These are phyloP conservation scores for Barnettozyma botsteinii DNA, from an alignment of 805 yeast species.

Conservation along the genomic window DNA sequence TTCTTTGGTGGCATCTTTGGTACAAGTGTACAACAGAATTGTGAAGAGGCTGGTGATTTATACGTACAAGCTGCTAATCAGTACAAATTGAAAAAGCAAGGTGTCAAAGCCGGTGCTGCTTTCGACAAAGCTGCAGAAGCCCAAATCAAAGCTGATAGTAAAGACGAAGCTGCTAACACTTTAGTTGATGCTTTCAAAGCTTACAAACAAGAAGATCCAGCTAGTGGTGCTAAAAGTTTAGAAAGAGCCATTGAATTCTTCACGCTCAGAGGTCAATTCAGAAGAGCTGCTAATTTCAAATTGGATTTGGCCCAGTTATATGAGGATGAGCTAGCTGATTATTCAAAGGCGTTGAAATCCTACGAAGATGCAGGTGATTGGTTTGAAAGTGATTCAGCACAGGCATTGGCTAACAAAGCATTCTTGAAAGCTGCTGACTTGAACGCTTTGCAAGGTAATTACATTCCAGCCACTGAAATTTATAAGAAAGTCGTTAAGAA, in stretches of 20 bases:
- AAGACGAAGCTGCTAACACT: conserved; percentile 89
- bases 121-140: conserved; percentile 82
- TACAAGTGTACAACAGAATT: conserved; percentile 52
- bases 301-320: conserved; percentile 85
- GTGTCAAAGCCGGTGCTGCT: conserved; percentile 69
- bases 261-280: conserved; percentile 87
- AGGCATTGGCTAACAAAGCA: conserved; percentile 84
- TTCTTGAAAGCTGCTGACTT: conserved; percentile 86
- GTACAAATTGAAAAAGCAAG: conserved; percentile 71
- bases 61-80: conserved; percentile 92
- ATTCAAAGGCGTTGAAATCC: conserved; percentile 61
- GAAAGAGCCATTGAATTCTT: conserved; percentile 76
- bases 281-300: conserved; percentile 93
- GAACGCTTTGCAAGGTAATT: conserved; percentile 69
- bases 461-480: conserved; percentile 64
- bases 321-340: conserved; percentile 68
- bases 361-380: conserved; percentile 96
- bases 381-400: conserved; percentile 90
- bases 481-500: conserved; percentile 77
- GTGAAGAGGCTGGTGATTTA: conserved; percentile 89
- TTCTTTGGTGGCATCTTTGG: conserved; percentile 60
- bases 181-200: conserved; percentile 88
- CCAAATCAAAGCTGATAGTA: conserved; percentile 66
- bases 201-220: conserved; percentile 67
- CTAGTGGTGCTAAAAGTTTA: conserved; percentile 71